phyloP scores from a whole-genome alignment of 1,284 basidiomycete genomes.

The Puccinia hordei region DNA sequence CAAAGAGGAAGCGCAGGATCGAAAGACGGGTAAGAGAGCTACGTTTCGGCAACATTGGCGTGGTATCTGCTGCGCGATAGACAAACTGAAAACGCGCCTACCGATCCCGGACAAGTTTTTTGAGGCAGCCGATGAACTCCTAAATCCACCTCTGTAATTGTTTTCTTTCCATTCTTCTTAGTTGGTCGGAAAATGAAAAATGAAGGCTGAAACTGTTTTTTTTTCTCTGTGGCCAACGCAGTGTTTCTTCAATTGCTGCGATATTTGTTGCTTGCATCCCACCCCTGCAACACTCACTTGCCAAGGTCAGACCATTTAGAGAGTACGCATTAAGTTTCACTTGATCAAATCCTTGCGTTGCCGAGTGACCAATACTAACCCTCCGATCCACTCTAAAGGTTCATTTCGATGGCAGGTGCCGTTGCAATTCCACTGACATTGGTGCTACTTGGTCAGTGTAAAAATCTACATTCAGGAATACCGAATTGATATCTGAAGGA shows the following conservation, averaged over 20 bases:
- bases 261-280: slow-evolving; percentile 61
- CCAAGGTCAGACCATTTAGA: slow-evolving; percentile 59
- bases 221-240: slow-evolving; percentile 54
- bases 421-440: slow-evolving; percentile 62
- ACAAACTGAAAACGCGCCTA: neutral
- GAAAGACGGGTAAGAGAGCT: neutral
- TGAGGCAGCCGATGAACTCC: slow-evolving; percentile 53
- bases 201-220: slow-evolving; percentile 40
- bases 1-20: neutral
- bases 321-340: slow-evolving; percentile 51
- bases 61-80: slow-evolving; percentile 4
- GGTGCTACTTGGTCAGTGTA: slow-evolving; percentile 59
- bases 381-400: slow-evolving; percentile 53
- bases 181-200: neutral
- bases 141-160: slow-evolving; percentile 52
- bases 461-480: slow-evolving; percentile 54
- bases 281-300: slow-evolving; percentile 59
- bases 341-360: neutral
- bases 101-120: slow-evolving; percentile 39
- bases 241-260: slow-evolving; percentile 60
- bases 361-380: neutral
- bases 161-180: neutral
- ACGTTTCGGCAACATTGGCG: neutral
- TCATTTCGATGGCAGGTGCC: slow-evolving; percentile 60
- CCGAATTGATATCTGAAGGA: neutral